Conservation (phyloP, 495 filamentous ascomycete genomes). For the Penicillium subrubescens region DNA sequence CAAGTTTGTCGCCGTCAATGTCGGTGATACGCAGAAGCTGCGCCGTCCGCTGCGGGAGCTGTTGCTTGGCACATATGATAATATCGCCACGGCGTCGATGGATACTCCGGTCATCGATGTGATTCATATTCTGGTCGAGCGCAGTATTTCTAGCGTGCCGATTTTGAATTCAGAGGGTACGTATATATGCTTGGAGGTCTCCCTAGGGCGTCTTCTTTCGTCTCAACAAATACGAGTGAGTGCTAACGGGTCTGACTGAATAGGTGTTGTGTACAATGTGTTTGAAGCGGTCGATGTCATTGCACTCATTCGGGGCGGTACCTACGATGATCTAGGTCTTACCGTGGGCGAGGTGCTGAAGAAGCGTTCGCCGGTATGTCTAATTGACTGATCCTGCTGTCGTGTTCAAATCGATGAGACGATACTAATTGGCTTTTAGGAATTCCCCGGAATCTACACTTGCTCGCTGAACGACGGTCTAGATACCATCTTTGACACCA, state of each 20-base stretch:
- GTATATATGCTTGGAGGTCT: background rate
- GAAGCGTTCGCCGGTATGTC: constrained; percentile 75
- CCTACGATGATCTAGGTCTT: constrained; percentile 85
- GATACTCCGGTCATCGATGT: constrained; percentile 93
- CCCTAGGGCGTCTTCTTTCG: background rate
- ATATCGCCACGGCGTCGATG: constrained; percentile 83
- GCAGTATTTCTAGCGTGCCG: constrained; percentile 92
- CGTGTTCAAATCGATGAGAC: background rate
- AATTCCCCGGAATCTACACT: constrained; percentile 96
- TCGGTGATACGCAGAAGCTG: constrained; percentile 83
- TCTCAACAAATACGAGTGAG: background rate
- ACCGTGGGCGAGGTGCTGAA: constrained; percentile 88
- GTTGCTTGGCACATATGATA: constrained; percentile 80
- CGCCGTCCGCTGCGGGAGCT: constrained; percentile 85
- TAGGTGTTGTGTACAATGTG: constrained; percentile 83
- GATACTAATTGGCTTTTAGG: constrained; percentile 38
- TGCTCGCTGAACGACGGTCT: constrained; percentile 89
- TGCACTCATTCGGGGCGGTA: constrained; percentile 88
- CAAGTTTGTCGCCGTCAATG: constrained; percentile 98
- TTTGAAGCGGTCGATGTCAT: constrained; percentile 99
- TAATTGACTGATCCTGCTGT: background rate
- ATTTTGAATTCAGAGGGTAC: constrained; percentile 81
- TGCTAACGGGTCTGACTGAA: background rate
- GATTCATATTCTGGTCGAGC: constrained; percentile 89
- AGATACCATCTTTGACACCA: constrained; percentile 95